Base-by-base conservation (phyloP, 2,329 filamentous ascomycete genomes). In the Penicillium sp. region DNA sequence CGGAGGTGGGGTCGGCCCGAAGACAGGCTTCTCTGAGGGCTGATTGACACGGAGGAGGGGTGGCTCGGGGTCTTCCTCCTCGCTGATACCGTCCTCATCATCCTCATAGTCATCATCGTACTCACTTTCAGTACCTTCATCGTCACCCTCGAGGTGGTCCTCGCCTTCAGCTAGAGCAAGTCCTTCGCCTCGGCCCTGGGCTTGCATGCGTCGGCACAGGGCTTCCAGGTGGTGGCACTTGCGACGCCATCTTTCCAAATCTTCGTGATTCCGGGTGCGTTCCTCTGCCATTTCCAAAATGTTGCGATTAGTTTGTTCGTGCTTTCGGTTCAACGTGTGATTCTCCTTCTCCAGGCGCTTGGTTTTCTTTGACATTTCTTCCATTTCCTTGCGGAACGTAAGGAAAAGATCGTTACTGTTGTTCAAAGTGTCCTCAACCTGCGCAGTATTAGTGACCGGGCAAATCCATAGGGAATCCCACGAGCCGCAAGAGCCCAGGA, bases 291-390 rank as follows among this genome's bases (percentile, higher is more conserved):
- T 96, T 69, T 94, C 90, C 55, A 97, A 85, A 69, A 99, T 97
- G 73, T 96, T 97, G 62, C 90, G 88, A 67, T 94, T 94, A 24
- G 92, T 95, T 45, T 90, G 86, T 65, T 97, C 92, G 72, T 97
- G 93, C 74, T 97, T 96, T 52, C 93, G 86, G 62, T 91, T 96
- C 48, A 96, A 83, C 16, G 85, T 88, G 65, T 94, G 88, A 67
- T 99, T 97, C 69, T 99, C 94, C 76, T 96, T 96, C 73, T 99
- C 94, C 49, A 99, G 80, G 24, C 92, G 88, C 75, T 97, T 97
- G 5, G 93, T 96, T 79, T 97, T 97, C 79, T 97, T 97, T 1
- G 92, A 96, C 92, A 97, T 97, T 69, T 97, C 94, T 76, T 97
- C 94, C 92, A 97, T 97, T 76, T 97, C 94, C 77, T 96, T 97